phyloP scores from a whole-genome alignment of 2,329 filamentous ascomycete genomes.

The Epichloe scottii region DNA sequence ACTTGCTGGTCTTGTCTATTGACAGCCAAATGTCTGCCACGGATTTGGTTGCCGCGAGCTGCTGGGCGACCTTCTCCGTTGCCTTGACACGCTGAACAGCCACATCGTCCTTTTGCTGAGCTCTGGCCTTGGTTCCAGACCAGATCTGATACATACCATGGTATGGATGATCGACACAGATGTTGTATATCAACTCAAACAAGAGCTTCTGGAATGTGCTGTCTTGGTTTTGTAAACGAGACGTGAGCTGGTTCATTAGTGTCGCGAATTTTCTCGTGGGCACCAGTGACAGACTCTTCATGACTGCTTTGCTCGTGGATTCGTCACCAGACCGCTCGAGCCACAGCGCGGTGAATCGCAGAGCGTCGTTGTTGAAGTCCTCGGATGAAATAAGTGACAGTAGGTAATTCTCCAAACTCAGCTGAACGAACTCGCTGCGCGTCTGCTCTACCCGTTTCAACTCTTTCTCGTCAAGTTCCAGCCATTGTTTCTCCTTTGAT shows the following conservation, averaged over 20 bases:
- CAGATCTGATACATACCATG: conserved; percentile 97
- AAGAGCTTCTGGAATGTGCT: conserved; percentile 68
- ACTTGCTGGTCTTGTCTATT: conserved; percentile 61
- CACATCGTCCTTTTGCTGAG: conserved; percentile 59
- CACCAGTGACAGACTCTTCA: conserved; percentile 56
- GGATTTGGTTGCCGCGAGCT: conserved; percentile 40
- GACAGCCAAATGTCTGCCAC: conserved; percentile 51
- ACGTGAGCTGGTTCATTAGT: conserved; percentile 92
- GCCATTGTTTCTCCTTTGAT: conserved; percentile 71
- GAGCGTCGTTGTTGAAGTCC: conserved; percentile 74
- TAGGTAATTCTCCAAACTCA: conserved; percentile 88
- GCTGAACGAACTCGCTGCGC: conserved; percentile 69
- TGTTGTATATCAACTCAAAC: conserved; percentile 60
- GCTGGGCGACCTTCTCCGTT: conserved; percentile 53
- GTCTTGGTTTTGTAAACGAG: conserved; percentile 64
- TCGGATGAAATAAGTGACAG: conserved; percentile 76
- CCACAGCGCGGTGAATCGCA: conserved; percentile 92
- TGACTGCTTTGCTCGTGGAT: conserved; percentile 66
- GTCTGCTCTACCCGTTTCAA: conserved; percentile 65
- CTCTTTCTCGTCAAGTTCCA: conserved; percentile 81
- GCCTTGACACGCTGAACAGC: conserved; percentile 63
- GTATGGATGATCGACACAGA: conserved; percentile 87
- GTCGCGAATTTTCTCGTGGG: conserved; percentile 85
- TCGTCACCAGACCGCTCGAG: conserved; percentile 70
- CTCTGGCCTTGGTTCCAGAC: conserved; percentile 60